Evolutionary conservation across 2,329 filamentous ascomycete species (phyloP).

Genomic region (Xylariaceae sp.): DNA sequence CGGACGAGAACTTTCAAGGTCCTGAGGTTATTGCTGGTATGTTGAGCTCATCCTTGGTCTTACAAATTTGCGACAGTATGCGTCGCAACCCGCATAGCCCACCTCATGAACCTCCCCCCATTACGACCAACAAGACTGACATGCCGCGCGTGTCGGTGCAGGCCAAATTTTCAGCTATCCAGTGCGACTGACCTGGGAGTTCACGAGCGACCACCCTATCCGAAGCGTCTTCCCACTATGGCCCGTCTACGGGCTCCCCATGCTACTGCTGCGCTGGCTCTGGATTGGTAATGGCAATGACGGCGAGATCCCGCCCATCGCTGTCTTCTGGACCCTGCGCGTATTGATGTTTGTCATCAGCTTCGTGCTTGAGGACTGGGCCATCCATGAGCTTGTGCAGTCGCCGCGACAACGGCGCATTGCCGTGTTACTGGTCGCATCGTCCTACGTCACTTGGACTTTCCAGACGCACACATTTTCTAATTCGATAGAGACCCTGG

Average conservation of each 20-base stretch:
- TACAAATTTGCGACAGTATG: constrained; percentile 1
- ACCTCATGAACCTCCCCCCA: too few relatives aligned
- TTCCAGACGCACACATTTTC: constrained; percentile 98
- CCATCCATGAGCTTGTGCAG: constrained; percentile 83
- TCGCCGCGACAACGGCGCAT: constrained; percentile 67
- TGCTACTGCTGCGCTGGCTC: constrained; percentile 88
- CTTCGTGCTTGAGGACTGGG: constrained; percentile 98
- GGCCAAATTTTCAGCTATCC: constrained; percentile 92
- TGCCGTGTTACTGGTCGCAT: constrained; percentile 81
- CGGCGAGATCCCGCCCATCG: constrained; percentile 72
- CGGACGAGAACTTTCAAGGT: constrained; percentile 98
- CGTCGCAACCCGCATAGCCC: constrained; percentile 1
- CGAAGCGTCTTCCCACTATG: constrained; percentile 96
- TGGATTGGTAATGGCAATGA: constrained; percentile 80
- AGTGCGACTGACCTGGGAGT: constrained; percentile 90
- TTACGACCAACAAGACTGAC: constrained; percentile 12
- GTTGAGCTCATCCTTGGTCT: constrained; percentile 23
- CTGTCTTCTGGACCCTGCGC: constrained; percentile 85
- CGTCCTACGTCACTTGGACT: constrained; percentile 98
- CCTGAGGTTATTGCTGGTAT: constrained; percentile 94
- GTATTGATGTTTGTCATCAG: constrained; percentile 90
- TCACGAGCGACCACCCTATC: constrained; percentile 81
- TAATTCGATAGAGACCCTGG: constrained; percentile 90
- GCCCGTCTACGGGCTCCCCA: constrained; percentile 90
- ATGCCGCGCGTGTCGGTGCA: constrained; percentile 32